Evolutionary conservation across 1,284 basidiomycete genomes (phyloP), one percentile per base, ranked within the genome.

Genomic region (Marasmius tenuissimus): DNA sequence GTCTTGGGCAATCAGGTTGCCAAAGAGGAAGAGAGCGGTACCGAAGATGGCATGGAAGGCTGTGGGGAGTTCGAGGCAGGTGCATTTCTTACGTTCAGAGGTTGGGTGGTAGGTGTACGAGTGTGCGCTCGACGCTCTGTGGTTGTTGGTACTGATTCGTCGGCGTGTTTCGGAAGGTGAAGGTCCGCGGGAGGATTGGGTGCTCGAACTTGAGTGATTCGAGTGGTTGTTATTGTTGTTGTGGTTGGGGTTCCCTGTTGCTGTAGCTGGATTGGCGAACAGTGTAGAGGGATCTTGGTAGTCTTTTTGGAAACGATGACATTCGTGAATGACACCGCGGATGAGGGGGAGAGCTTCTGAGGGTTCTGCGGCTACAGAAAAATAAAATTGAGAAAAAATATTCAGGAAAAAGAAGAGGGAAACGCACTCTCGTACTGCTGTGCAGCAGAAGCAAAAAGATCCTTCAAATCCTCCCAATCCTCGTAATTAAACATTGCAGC

Each of bases 381-480:
- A 49, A n/a, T 12, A 50, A 39, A 40, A 35, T 35, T 9, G 59
- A 37, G 9, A 48, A 42, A 33, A 22, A 56, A 12, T 22, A 40
- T 34, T 1, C 18, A 57, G 9, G 39, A 68, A 61, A 14, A 40
- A 42, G 59, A n/a, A 37, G 27, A 39, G 52, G 51, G 60, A 57
- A 42, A 76, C 83, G 64, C 68, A 87, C 86, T 76, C 66, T 89
- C 85, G 66, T 85, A 88, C 54, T 80, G 76, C 61, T 85, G 82
- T 5, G 80, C 75, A 10, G 85, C 85, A 57, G 79, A 78, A 1
- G 76, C 72, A 68, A 86, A 87, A 11, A 88, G 75, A 60, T 85
- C 84, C 69, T 88, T 88, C 49, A 89, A 73, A 71, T 85, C 83
- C 62, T 84, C 78, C 88, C 87, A 89, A 67, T 89, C 87, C 60